Base-by-base conservation (phyloP, 805 yeast genomes). In the Kuraishia piskuri region DNA sequence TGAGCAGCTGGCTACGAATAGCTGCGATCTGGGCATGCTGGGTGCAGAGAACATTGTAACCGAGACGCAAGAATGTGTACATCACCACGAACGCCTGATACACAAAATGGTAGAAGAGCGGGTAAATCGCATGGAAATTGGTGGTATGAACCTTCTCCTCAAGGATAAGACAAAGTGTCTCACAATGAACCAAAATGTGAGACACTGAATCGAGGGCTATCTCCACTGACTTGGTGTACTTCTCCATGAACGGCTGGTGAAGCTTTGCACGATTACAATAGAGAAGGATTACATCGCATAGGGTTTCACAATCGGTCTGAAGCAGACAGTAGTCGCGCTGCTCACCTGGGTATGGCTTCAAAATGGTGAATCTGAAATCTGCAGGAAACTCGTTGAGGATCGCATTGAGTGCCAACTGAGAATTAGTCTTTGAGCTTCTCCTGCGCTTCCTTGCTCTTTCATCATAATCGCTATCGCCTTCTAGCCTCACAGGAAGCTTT, bases 21-120 rank as follows among this genome's bases (percentile, higher is more conserved):
- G 45, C 51, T 2, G 60, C 56, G 49, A 68, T 61, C 49, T 61
- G 65, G 46, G 60, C 59, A 37, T 62, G 61, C 50, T 63, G 60
- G 7, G 60, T 55, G 1, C 58, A 52, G 48, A 68, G 54, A 31
- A 66, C 68, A 19, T 65, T 65, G 52, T 65, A 72, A 22, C 74
- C 74, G 52, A 73, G 64, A 59, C 76, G 79, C 58, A 79, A 62
- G 56, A 78, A 61, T 0, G 80, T 77, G 63, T 73, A 78, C 22
- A 74, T 68, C 22, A 78, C 80, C 52, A 79, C 75, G 51, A 78
- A 66, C 1, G 82, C 79, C 59, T 78, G 83, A 60, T 77, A 77
- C 10, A 77, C 64, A 52, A 76, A 78, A 2, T 78, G 70, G 57
- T 75, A 76, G 52, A 76, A 70, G 54, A 76, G 76, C 19, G 82